Conservation (phyloP, 345 rosid genomes). For the Erucastrum elatum region DNA sequence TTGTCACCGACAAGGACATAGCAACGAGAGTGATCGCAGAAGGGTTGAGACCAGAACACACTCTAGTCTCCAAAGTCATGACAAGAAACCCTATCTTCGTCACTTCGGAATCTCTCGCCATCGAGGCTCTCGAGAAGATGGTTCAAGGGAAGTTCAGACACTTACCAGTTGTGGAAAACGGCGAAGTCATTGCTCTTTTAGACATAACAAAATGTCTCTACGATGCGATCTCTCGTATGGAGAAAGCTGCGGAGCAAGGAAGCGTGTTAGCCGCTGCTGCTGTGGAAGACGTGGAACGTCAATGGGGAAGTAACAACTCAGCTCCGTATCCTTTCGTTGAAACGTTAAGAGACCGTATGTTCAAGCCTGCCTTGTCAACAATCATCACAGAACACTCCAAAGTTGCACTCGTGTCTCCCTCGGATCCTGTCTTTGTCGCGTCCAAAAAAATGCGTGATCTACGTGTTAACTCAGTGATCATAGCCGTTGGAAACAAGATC, state of each 20-base stretch:
- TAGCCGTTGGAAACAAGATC: constrained; percentile 63
- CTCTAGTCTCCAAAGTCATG: constrained; percentile 85
- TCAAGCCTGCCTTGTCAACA: constrained; percentile 86
- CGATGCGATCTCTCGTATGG: constrained; percentile 94
- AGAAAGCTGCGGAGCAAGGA: constrained; percentile 93
- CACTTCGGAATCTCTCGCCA: constrained; percentile 76
- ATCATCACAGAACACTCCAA: constrained; percentile 71
- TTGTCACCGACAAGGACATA: constrained; percentile 89
- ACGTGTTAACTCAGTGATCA: constrained; percentile 73
- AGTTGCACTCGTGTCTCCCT: constrained; percentile 69
- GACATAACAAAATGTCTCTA: constrained; percentile 94
- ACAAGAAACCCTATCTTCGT: constrained; percentile 90
- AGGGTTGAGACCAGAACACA: constrained; percentile 90
- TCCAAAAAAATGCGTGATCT: constrained; percentile 80
- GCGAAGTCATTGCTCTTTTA: constrained; percentile 91
- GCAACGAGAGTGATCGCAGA: constrained; percentile 85
- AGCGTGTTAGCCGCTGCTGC: constrained; percentile 94
- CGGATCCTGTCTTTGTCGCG: constrained; percentile 87
- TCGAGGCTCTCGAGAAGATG: constrained; percentile 97
- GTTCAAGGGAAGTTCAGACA: constrained; percentile 94
- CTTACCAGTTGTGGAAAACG: constrained; percentile 95
- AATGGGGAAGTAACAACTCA: constrained; percentile 61
- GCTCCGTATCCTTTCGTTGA: constrained; percentile 77
- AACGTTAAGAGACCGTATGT: constrained; percentile 86
- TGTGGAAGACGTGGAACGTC: constrained; percentile 91